These are phyloP conservation scores for Anthoceros angustus DNA, from an alignment of 225 moss, liverwort and hornwort species.

Conservation along the genomic window DNA sequence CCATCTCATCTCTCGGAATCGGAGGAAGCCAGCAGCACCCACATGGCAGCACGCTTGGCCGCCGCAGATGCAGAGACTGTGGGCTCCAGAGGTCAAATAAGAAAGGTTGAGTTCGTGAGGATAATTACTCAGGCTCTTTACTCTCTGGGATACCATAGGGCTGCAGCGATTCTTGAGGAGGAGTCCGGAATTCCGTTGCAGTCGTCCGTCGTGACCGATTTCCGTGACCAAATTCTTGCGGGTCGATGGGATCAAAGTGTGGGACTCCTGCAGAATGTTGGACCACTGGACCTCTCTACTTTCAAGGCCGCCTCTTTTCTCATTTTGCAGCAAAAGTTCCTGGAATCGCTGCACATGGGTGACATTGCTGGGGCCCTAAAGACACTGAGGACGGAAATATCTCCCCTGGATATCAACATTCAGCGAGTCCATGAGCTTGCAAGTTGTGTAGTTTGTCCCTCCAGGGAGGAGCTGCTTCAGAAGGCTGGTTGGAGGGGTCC, in stretches of 20 bases:
- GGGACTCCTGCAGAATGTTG: slow-evolving; percentile 48
- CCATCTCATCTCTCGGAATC: slow-evolving; percentile 59
- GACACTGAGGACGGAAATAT: slow-evolving; percentile 84
- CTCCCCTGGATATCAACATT: slow-evolving; percentile 76
- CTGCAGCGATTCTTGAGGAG: slow-evolving; percentile 65
- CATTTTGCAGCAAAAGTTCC: slow-evolving; percentile 86
- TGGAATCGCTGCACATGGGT: slow-evolving; percentile 71
- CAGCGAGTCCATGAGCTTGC: slow-evolving; percentile 85
- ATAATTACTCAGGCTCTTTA: slow-evolving; percentile 95
- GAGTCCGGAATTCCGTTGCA: slow-evolving; percentile 87
- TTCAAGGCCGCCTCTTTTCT: slow-evolving; percentile 75
- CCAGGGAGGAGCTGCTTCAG: slow-evolving; percentile 59
- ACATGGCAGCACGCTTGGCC: slow-evolving; percentile 94
- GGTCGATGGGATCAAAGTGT: slow-evolving; percentile 95
- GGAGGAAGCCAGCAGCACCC: slow-evolving; percentile 46
- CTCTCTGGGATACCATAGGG: slow-evolving; percentile 79
- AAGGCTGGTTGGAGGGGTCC: slow-evolving; percentile 83
- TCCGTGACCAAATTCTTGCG: slow-evolving; percentile 68
- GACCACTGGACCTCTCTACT: slow-evolving; percentile 52
- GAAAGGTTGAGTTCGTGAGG: slow-evolving; percentile 88
- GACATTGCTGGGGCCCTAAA: slow-evolving; percentile 66
- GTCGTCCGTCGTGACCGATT: slow-evolving; percentile 76
- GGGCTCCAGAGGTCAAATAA: slow-evolving; percentile 85
- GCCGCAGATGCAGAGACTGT: slow-evolving; percentile 76
- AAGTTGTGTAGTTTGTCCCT: slow-evolving; percentile 73